These are phyloP conservation scores for Pythium aristosporum DNA, from an alignment of 352 stramenopile species.

Conservation along the genomic window DNA sequence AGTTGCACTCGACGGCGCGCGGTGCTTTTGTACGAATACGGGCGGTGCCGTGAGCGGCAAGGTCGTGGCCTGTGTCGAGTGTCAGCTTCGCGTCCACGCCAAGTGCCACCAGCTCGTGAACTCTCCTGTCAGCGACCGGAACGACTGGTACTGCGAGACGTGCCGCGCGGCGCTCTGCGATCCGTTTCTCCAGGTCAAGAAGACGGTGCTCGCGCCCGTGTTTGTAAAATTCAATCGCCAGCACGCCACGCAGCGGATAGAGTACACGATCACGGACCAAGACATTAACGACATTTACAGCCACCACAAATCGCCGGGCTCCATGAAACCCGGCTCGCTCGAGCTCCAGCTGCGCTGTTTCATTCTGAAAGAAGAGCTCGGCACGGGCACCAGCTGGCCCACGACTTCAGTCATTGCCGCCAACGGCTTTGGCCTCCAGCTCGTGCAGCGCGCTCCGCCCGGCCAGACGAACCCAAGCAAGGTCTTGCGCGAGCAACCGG, in stretches of 20 bases:
- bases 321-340: slow-evolving; percentile 45
- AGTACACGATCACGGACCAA: slow-evolving; percentile 67
- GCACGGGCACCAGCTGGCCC: slow-evolving; percentile 72
- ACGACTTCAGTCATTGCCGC: slow-evolving; percentile 60
- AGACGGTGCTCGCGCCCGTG: slow-evolving; percentile 48
- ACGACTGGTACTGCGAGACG: slow-evolving; percentile 73
- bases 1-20: slow-evolving; percentile 36
- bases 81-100: slow-evolving; percentile 59
- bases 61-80: slow-evolving; percentile 51
- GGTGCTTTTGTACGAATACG: slow-evolving; percentile 64
- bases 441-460: slow-evolving; percentile 67
- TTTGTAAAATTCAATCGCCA: slow-evolving; percentile 70
- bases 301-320: slow-evolving; percentile 34
- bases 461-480: slow-evolving; percentile 81
- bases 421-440: slow-evolving; percentile 69
- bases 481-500: slow-evolving; percentile 70
- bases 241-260: slow-evolving; percentile 47
- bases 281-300: slow-evolving; percentile 76
- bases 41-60: slow-evolving; percentile 25
- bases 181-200: slow-evolving; percentile 64
- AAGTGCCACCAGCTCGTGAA: slow-evolving; percentile 76
- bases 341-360: slow-evolving; percentile 84
- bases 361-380: slow-evolving; percentile 65
- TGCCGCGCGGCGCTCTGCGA: slow-evolving; percentile 72
- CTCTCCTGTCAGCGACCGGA: slow-evolving; percentile 20